These are phyloP conservation scores for Phragmites australis DNA, from an alignment of 176 grass and related monocot genomes.

Conservation along the genomic window DNA sequence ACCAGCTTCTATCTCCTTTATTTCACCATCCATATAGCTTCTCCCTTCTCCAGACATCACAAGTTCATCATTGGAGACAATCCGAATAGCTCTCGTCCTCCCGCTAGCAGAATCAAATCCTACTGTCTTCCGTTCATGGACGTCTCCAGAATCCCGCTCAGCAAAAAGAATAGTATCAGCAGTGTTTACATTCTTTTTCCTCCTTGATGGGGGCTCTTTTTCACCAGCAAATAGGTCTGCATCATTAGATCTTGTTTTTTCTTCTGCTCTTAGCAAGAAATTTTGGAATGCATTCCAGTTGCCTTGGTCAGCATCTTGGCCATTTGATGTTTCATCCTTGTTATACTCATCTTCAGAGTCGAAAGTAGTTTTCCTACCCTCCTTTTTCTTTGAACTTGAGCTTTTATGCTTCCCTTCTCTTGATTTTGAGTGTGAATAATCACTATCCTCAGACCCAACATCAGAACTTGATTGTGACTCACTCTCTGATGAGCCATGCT, in stretches of 20 bases:
- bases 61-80: slow-evolving; percentile 70
- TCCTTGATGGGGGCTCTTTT: slow-evolving; percentile 48
- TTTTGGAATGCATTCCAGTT: slow-evolving; percentile 94
- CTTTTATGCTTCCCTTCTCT: slow-evolving; percentile 60
- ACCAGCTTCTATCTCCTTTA: slow-evolving; percentile 87
- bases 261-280: slow-evolving; percentile 85
- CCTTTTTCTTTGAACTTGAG: slow-evolving; percentile 73
- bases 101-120: slow-evolving; percentile 77
- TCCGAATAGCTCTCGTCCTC: slow-evolving; percentile 51
- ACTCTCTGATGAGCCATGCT: slow-evolving; percentile 59
- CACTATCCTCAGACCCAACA: slow-evolving; percentile 50
- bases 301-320: slow-evolving; percentile 62
- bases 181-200: slow-evolving; percentile 53
- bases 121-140: slow-evolving; percentile 40
- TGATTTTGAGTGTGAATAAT: slow-evolving; percentile 50
- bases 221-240: slow-evolving; percentile 68
- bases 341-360: slow-evolving; percentile 50
- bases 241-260: slow-evolving; percentile 63
- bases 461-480: slow-evolving; percentile 65
- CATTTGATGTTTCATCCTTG: slow-evolving; percentile 54
- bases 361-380: slow-evolving; percentile 37
- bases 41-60: slow-evolving; percentile 60
- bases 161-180: slow-evolving; percentile 67
- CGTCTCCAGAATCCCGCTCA: slow-evolving; percentile 50
- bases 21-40: slow-evolving; percentile 48